Base-by-base conservation (phyloP, 1,139 yeast genomes). In the Sugiyamaella grinbergsii region DNA sequence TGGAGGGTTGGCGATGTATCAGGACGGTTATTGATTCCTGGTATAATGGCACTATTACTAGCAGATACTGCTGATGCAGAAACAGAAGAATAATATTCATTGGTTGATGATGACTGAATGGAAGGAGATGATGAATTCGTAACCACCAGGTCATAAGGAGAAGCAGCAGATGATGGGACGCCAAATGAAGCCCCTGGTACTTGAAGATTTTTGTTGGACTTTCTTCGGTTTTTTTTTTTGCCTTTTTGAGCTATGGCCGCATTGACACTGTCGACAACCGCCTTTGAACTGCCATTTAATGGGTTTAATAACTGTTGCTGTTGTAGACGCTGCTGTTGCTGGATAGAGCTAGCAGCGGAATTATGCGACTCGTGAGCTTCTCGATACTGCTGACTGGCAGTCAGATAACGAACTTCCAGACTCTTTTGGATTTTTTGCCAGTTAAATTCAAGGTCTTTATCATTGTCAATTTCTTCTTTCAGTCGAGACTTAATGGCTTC, bases 341-440 rank as follows among this genome's bases (percentile, higher is more conserved):
- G 49, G 46, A 43, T 37, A 3, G 43, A 26, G 16, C 42, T 45
- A 18, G 43, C 38, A 18, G 49, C 43, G 10, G 37, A n/a, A 20
- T 45, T 45, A 43, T 61, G 56, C 5, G 59, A 55, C 26, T 55
- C 58, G 13, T 57, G 57, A 1, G 71, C 68, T 16, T 62, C 66
- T 41, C 66, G 64, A 46, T 64, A 68, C 42, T 60, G 58, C 23
- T 60, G 56, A 42, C 64, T 62, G n/a, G 66, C 69, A 37, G 58
- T 57, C 11, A 69, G 55, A 42, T 69, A 69, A 2, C 70, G 55
- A 38, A 62, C 55, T 49, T 67, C 72, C 26, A 69, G 59, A n/a
- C 58, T 63, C 38, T 66, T 66, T 47, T 69, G 72, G 3, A 58
- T 59, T 37, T 58, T 58, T 28, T 58, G 56, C 73, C 73, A 69